A percentile compares a stretch with the other conserved stretches of the same genome.
These are phyloP conservation scores for Mycosphaerella arachidis DNA, from an alignment of 2,329 filamentous ascomycete species.

Conservation along the genomic window DNA sequence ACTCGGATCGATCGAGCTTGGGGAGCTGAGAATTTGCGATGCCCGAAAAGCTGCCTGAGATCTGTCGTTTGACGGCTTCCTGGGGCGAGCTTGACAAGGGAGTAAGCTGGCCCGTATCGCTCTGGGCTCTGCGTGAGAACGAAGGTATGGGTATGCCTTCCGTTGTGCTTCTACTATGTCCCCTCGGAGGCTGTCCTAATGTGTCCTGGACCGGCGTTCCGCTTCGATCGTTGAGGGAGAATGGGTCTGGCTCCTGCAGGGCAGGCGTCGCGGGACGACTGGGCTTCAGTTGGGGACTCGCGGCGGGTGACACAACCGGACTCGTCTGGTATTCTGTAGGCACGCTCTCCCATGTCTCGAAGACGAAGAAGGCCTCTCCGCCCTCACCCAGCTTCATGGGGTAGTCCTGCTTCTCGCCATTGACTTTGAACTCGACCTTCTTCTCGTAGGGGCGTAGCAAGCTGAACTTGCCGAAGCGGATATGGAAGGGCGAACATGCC, in stretches of 20 bases:
- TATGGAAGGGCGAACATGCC: slow-evolving; percentile 94
- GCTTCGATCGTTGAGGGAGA: slow-evolving; percentile 56
- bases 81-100: slow-evolving; percentile 17
- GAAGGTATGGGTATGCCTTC: slow-evolving; percentile 24
- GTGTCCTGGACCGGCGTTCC: slow-evolving; percentile 5
- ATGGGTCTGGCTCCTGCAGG: slow-evolving; percentile 64
- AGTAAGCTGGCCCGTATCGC: slow-evolving; percentile 42
- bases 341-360: slow-evolving; percentile 87
- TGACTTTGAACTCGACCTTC: slow-evolving; percentile 97
- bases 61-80: slow-evolving; percentile 15
- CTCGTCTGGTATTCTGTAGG: slow-evolving; percentile 94
- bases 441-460: slow-evolving; percentile 92
- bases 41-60: slow-evolving; percentile 20
- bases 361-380: slow-evolving; percentile 97
- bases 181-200: slow-evolving; percentile 6
- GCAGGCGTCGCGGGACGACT: slow-evolving; percentile 39
- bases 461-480: slow-evolving; percentile 98
- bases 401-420: slow-evolving; percentile 85
- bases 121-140: slow-evolving; percentile 37
- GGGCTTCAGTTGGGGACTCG: slow-evolving; percentile 66
- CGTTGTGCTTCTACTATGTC: slow-evolving; percentile 26
- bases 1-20: slow-evolving; percentile 46
- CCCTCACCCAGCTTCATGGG: slow-evolving; percentile 98
- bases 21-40: slow-evolving; percentile 4
- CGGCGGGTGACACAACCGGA: slow-evolving; percentile 82